Percentiles rank a stretch among this genome's conserved stretches.
These are phyloP conservation scores for Cryptosporidium canis DNA, from an alignment of 169 alveolate genomes.

Conservation along the genomic window DNA sequence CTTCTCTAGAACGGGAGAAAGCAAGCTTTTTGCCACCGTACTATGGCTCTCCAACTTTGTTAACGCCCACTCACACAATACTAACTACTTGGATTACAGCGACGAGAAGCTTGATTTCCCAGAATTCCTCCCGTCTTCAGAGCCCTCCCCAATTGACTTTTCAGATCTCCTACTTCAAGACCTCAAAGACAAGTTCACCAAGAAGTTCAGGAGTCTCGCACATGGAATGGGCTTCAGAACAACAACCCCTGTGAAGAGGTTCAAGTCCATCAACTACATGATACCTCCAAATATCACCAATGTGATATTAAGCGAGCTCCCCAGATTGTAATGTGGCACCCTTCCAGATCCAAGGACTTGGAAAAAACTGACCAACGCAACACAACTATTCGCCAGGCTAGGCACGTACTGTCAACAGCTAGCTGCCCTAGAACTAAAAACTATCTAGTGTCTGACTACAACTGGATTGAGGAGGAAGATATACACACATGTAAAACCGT, in stretches of 20 bases:
- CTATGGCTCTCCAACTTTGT: slow-evolving; percentile 56
- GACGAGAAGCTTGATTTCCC: neutral
- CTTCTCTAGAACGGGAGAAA: slow-evolving; percentile 45
- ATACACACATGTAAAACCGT: too few species aligned
- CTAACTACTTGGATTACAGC: neutral
- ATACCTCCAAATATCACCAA: slow-evolving; percentile 32
- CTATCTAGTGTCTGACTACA: too few species aligned
- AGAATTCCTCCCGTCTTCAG: slow-evolving; percentile 45
- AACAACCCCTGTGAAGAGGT: neutral
- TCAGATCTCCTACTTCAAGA: slow-evolving; percentile 25
- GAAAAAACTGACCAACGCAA: neutral
- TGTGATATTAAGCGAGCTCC: slow-evolving; percentile 3
- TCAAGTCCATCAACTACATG: slow-evolving; percentile 15
- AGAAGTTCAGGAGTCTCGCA: slow-evolving; percentile 32
- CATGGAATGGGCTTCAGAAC: slow-evolving; percentile 50
- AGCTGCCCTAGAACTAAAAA: too few species aligned
- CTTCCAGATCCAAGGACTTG: too few species aligned
- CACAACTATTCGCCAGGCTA: too few species aligned
- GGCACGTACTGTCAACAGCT: too few species aligned
- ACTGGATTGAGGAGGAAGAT: too few species aligned
- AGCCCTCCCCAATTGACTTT: slow-evolving; percentile 22
- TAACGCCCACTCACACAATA: slow-evolving; percentile 10
- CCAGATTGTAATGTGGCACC: neutral
- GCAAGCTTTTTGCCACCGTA: slow-evolving; percentile 13
- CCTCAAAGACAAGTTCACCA: slow-evolving; percentile 11